Conservation (phyloP, 1,139 yeast genomes). For the Blastobotrys raffinosifermentans region DNA sequence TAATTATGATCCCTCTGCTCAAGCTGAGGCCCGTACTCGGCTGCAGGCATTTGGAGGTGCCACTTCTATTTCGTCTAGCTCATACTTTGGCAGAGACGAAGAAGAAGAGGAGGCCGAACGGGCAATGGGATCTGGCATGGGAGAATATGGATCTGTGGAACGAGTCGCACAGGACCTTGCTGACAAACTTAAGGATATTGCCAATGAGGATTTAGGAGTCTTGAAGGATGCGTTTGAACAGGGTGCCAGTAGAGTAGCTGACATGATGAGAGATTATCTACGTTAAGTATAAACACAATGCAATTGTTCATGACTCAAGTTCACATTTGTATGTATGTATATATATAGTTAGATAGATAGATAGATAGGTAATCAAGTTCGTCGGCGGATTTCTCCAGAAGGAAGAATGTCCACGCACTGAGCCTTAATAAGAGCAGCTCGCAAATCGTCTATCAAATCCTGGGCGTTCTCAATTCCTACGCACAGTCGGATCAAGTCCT, state of each 20-base stretch:
- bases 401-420: constrained; percentile 45
- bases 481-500: constrained; percentile 81
- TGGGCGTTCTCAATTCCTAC: constrained; percentile 75
- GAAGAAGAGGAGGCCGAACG: constrained; percentile 35
- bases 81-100: constrained; percentile 88
- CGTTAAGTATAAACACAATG: constrained; percentile 34
- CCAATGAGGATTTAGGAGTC: constrained; percentile 83
- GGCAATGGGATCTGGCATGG: constrained; percentile 24
- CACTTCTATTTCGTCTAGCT: constrained; percentile 81
- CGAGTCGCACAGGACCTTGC: constrained; percentile 63
- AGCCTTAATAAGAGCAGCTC: constrained; percentile 59
- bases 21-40: constrained; percentile 72
- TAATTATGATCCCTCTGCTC: constrained; percentile 69
- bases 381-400: constrained; percentile 1
- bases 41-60: constrained; percentile 81
- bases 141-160: constrained; percentile 42
- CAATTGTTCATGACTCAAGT: too few relatives aligned
- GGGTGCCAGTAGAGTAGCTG: constrained; percentile 85
- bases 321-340: too few relatives aligned
- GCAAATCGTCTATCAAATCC: constrained; percentile 63
- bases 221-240: constrained; percentile 90
- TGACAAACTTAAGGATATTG: constrained; percentile 59
- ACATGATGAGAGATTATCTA: constrained; percentile 76
- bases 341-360: too few relatives aligned
- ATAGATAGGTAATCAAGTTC: too few relatives aligned